phyloP scores from a whole-genome alignment of 768 basidiomycete genomes.

The Strobilomyces dryophilus region DNA sequence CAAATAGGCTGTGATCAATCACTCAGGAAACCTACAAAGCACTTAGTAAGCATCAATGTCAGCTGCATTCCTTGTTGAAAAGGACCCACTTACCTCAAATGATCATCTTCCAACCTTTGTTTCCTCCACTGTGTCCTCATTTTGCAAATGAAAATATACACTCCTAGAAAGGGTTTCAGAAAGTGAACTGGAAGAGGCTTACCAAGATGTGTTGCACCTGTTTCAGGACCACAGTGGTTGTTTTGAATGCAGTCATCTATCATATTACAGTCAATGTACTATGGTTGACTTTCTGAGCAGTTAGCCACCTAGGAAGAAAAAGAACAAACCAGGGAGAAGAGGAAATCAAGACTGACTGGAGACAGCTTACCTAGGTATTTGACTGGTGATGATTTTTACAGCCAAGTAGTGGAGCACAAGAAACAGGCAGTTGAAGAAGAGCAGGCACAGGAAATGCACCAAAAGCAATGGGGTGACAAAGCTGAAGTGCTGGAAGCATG shows the following conservation, averaged over 20 bases:
- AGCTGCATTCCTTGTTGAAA: background rate
- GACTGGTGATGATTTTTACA: constrained; percentile 20
- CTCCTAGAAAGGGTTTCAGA: background rate
- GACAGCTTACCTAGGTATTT: constrained; percentile 23
- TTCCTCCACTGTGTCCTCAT: no score
- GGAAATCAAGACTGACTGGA: constrained; percentile 5
- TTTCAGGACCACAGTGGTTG: no score
- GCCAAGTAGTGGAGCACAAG: constrained; percentile 4
- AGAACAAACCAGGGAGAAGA: constrained; percentile 6
- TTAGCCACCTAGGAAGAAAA: constrained; percentile 15
- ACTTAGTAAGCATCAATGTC: background rate
- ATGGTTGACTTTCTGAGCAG: constrained; percentile 9
- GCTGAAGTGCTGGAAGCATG: background rate
- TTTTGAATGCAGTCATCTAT: constrained; percentile 2
- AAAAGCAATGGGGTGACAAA: background rate
- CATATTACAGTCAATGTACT: constrained; percentile 2
- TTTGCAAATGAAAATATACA: background rate
- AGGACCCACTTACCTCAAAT: background rate
- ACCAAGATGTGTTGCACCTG: background rate
- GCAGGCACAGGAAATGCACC: background rate
- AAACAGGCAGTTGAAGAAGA: constrained; percentile 1
- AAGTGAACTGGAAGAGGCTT: background rate
- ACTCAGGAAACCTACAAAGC: background rate
- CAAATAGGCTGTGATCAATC: no score
- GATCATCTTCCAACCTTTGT: background rate